A percentile compares a stretch with the other conserved stretches of the same genome.
These are phyloP conservation scores for Candida saitoana DNA, from an alignment of 805 yeast genomes.

Conservation along the genomic window DNA sequence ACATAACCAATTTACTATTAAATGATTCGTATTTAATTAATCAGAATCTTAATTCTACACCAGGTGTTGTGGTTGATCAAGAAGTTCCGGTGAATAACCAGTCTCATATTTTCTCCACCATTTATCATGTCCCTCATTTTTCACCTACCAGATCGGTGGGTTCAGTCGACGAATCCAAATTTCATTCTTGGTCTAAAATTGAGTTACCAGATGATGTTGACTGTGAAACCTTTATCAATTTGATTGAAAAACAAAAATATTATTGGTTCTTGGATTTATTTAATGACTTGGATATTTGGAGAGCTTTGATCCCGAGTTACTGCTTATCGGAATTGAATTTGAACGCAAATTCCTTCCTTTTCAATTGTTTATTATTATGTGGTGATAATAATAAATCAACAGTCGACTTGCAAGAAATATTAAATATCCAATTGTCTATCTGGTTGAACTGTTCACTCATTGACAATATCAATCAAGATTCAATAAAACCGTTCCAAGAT, in stretches of 20 bases:
- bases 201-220: constrained; percentile 14
- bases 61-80: neutral
- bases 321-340: constrained; percentile 17
- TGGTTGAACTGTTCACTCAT: constrained; percentile 19
- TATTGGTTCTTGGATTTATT: constrained; percentile 39
- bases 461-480: constrained; percentile 8
- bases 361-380: constrained; percentile 31
- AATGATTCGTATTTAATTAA: constrained; percentile 14
- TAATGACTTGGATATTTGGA: constrained; percentile 38
- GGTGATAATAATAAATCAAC: constrained; percentile 11
- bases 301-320: constrained; percentile 30
- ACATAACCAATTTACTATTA: constrained; percentile 22
- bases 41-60: constrained; percentile 2
- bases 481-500: constrained; percentile 22
- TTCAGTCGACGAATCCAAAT: constrained; percentile 1
- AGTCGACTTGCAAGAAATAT: constrained; percentile 8
- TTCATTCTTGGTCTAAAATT: neutral
- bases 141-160: neutral
- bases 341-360: constrained; percentile 9
- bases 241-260: constrained; percentile 32
- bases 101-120: neutral
- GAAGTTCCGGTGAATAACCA: neutral
- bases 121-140: neutral
- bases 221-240: constrained; percentile 16
- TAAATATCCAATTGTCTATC: constrained; percentile 19